phyloP scores from a whole-genome alignment of 2,329 filamentous ascomycete genomes.

The Beauveria rudraprayagi region DNA sequence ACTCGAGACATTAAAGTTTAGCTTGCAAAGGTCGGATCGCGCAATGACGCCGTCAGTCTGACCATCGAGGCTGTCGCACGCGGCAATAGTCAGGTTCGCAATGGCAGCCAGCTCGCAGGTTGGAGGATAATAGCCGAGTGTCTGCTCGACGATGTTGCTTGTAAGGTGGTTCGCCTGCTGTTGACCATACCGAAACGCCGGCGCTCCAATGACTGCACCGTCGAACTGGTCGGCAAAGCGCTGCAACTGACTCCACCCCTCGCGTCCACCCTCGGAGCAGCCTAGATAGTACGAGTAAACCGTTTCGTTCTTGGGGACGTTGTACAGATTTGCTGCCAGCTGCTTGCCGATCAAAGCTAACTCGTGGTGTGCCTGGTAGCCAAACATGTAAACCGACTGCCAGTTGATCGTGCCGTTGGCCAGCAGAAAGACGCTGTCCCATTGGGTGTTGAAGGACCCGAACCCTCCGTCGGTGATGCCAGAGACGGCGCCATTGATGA shows the following conservation, averaged over 20 bases:
- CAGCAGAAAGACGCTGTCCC: slow-evolving; percentile 27
- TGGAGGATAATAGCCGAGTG: slow-evolving; percentile 31
- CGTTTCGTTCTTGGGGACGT: slow-evolving; percentile 19
- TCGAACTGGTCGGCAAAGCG: slow-evolving; percentile 41
- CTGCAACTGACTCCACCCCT: slow-evolving; percentile 42
- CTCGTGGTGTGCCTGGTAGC: slow-evolving; percentile 29
- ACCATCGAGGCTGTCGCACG: neutral
- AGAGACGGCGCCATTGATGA: slow-evolving; percentile 38
- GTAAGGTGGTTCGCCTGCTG: slow-evolving; percentile 38
- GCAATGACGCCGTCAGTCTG: neutral
- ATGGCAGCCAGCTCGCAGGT: neutral
- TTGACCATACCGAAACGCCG: slow-evolving; percentile 37
- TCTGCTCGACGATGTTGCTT: slow-evolving; percentile 30
- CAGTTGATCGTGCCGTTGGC: slow-evolving; percentile 32
- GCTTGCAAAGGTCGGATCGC: slow-evolving; percentile 16
- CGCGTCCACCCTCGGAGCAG: slow-evolving; percentile 45
- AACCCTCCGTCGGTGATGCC: slow-evolving; percentile 44
- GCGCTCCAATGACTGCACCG: slow-evolving; percentile 37
- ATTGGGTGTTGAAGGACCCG: slow-evolving; percentile 34
- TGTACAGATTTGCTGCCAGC: slow-evolving; percentile 34
- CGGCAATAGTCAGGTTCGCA: neutral
- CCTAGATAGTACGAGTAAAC: slow-evolving; percentile 44
- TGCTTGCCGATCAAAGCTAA: slow-evolving; percentile 33
- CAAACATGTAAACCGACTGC: slow-evolving; percentile 29
- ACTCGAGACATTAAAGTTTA: slow-evolving; percentile 23